Evolutionary conservation across 768 basidiomycete genomes (phyloP), one percentile per base, ranked within the genome.

Genomic region (Sutorius australiensis): DNA sequence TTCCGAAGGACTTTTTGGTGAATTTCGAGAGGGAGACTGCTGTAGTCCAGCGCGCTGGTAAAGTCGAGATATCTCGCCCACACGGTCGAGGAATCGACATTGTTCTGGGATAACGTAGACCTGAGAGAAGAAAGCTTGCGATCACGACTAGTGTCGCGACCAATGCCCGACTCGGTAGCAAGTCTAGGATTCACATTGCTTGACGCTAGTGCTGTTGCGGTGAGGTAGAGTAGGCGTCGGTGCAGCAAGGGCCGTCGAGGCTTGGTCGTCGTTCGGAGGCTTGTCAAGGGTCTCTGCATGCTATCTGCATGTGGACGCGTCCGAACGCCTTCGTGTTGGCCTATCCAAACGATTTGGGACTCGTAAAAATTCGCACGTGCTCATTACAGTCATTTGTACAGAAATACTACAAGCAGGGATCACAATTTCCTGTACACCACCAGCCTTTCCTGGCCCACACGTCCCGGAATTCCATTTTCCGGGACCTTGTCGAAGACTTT

Each of bases 1-100:
- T 75, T 80, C 37, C 86, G 80, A 19, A 92, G 78, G 51, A 88
- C 87, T 37, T 75, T 70, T 61, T 83, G 86, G 70, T 91, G 89
- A 17, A 86, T 56, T 56, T 84, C 76, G 24, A 87, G 67, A 12
- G 89, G 86, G 37, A 90, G 70, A 13, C 65, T 65, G 30, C 78
- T 71, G 57, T 73, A 69, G 32, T 77, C 82, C 38, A 78, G 62
- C 50, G 72, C 64, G 55, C 74, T 73, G 48, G 86, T 67, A 46
- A 86, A 71, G 53, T 80, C 81, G 48, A 75, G 70, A 68, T 92
- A 92, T 60, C 73, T 71, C 28, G 73, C 67, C 89, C 88, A 91
- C 19, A 87, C 75, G n/a, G 74, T 72, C 13, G 78, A 73, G 3
- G 80, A 77, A 58, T 74, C 74, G 10, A 50, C 10, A 17, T 66